These are phyloP conservation scores for Sabuloglossum arenarium DNA, from an alignment of 495 filamentous ascomycete species.

Conservation along the genomic window DNA sequence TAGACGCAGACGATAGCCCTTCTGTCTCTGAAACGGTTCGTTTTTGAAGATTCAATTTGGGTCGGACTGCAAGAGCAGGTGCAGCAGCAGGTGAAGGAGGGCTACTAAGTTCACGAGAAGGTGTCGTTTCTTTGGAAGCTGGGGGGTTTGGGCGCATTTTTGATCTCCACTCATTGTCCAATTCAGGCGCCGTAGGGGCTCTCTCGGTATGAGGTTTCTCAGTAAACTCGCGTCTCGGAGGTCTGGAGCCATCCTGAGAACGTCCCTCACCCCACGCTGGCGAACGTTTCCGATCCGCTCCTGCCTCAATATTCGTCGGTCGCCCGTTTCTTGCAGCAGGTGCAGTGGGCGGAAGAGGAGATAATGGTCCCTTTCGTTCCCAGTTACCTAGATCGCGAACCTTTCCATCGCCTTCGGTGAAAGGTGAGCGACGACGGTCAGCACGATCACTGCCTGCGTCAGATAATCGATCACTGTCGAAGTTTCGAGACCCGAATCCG, in stretches of 20 bases:
- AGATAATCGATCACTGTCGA: conserved; percentile 14
- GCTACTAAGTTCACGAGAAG: conserved; percentile 36
- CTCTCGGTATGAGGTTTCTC: conserved; percentile 40
- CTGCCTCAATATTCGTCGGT: conserved; percentile 36
- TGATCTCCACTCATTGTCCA: conserved; percentile 69
- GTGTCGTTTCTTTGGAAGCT: conserved; percentile 21
- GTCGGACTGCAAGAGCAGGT: conserved; percentile 37
- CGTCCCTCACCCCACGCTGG: conserved; percentile 78
- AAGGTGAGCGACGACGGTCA: conserved; percentile 19
- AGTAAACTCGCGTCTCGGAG: conserved; percentile 61
- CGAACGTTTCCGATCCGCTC: conserved; percentile 40
- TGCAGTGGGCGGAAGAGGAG: conserved; percentile 32
- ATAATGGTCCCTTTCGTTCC: conserved; percentile 86
- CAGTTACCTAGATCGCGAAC: conserved; percentile 76
- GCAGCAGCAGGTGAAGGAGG: conserved; percentile 42
- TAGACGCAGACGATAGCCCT: conserved; percentile 27
- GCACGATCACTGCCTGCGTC: conserved; percentile 27
- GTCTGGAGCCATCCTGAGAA: conserved; percentile 59
- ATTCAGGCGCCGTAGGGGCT: conserved; percentile 60
- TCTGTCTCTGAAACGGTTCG: conserved; percentile 61
- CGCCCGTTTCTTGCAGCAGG: conserved; percentile 20
- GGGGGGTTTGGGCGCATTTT: conserved; percentile 59
- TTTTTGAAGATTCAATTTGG: conserved; percentile 67
- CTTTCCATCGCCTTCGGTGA: conserved; percentile 48
- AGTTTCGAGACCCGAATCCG: conserved; percentile 19